Evolutionary conservation across 1,284 basidiomycete genomes (phyloP).

Genomic region (Tetrapyrgos nigripes): DNA sequence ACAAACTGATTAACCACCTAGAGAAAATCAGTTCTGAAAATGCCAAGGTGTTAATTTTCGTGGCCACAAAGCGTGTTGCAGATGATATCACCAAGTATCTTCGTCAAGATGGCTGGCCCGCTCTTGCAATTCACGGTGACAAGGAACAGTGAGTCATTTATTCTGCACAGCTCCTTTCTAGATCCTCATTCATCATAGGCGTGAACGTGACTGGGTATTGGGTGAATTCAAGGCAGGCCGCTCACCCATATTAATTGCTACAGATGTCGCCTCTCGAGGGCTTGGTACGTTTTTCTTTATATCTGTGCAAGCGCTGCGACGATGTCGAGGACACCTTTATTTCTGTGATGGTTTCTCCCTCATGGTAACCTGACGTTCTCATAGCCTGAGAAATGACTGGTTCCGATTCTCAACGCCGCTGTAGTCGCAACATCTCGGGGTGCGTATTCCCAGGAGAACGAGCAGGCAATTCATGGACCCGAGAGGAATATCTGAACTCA

Average conservation of each 20-base stretch:
- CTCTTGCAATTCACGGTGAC: constrained; percentile 98
- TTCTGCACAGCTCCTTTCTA: constrained; percentile 15
- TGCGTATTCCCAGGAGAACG: constrained; percentile 56
- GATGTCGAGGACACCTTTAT: background rate
- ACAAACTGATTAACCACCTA: constrained; percentile 96
- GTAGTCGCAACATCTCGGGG: constrained; percentile 36
- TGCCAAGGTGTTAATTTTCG: constrained; percentile 99
- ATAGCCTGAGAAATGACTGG: constrained; percentile 4
- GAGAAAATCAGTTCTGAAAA: constrained; percentile 97
- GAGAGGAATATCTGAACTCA: constrained; percentile 35
- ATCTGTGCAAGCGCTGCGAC: constrained; percentile 16
- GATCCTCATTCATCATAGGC: constrained; percentile 52
- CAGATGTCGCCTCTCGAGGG: constrained; percentile 98
- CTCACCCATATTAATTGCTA: constrained; percentile 98
- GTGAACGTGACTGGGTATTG: constrained; percentile 99
- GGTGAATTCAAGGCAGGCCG: constrained; percentile 98
- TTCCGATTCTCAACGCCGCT: background rate
- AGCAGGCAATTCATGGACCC: constrained; percentile 41
- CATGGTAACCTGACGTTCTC: constrained; percentile 10
- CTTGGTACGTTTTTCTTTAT: constrained; percentile 84
- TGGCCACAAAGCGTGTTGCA: constrained; percentile 96
- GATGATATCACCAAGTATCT: constrained; percentile 99
- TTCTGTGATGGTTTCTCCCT: background rate
- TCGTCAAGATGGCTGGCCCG: constrained; percentile 98
- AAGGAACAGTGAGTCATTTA: constrained; percentile 89